Evolutionary conservation across 2,329 filamentous ascomycete species (phyloP), one percentile per base, ranked within the genome.

Genomic region (Lecanosticta acicola): DNA sequence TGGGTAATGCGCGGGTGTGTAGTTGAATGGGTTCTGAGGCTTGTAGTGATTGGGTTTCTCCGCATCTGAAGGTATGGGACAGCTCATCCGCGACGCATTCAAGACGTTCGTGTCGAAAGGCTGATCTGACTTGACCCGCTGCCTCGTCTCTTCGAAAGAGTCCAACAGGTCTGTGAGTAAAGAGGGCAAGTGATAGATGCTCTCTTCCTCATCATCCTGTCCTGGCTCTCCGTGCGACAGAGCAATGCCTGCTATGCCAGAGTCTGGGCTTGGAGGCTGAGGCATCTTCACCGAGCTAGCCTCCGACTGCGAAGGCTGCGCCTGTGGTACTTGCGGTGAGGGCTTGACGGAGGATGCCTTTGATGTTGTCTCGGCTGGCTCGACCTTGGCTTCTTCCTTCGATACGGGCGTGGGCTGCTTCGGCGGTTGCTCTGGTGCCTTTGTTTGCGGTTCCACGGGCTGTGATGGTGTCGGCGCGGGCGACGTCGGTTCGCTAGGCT

Each of bases 111-210:
- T 39, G 41, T 87, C 81, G 34, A 82, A 75, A 26, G 81, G 79
- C 43, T 85, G 73, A 33, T 73, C 71, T 13, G 79, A 75, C 43
- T 77, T 70, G 18, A 79, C 76, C 24, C 84, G 80, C 60, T 80
- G 82, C 69, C 87, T 91, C 1, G 86, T 87, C 11, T 81, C 77
- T 66, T 97, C 90, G 62, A 90, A 96, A 0, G 90, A 89, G 48
- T 95, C 87, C 14, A 97, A 80, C 26, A 98, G 75, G 64, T 98
- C 93, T 61, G 89, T 86, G 43, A 98, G 72, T 21, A 86, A 88
- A 4, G 89, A 80, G 3, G 93, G 93, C 32, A 98, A 78, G 66
- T 97, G 90, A 66, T 91, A 98, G 58, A 96, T 85, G 10, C 86
- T 93, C 68, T 96, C 69, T 45, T 75, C 73, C n/a, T 69, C 57